Conservation (phyloP, 2,329 filamentous ascomycete genomes). For the Trichoderma sp. region DNA sequence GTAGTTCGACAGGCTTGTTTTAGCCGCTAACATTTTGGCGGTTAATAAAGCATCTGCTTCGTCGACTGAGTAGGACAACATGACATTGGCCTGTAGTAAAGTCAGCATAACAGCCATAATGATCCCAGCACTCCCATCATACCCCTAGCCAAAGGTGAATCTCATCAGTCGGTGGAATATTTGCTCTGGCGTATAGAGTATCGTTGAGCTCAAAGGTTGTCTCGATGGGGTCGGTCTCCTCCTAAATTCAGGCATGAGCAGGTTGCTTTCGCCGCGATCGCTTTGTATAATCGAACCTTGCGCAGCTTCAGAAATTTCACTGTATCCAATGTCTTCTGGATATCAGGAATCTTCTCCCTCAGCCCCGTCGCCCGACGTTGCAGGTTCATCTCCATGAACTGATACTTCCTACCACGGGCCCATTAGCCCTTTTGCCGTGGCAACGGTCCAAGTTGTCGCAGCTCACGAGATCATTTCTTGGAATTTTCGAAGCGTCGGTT, state of each 20-base stretch:
- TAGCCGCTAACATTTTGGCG: slow-evolving; percentile 74
- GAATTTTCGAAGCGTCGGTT: slow-evolving; percentile 76
- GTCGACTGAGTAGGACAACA: slow-evolving; percentile 88
- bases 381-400: slow-evolving; percentile 97
- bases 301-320: slow-evolving; percentile 79
- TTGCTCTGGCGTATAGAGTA: slow-evolving; percentile 86
- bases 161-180: slow-evolving; percentile 77
- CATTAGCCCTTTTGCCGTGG: slow-evolving; percentile 18
- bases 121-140: slow-evolving; percentile 23
- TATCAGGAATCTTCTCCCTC: slow-evolving; percentile 94
- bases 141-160: slow-evolving; percentile 97
- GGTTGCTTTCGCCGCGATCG: neutral
- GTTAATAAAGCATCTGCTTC: slow-evolving; percentile 79
- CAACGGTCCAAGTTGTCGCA: neutral
- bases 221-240: slow-evolving; percentile 68
- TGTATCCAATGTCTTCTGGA: slow-evolving; percentile 90
- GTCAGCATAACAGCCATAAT: slow-evolving; percentile 10
- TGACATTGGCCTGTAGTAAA: slow-evolving; percentile 75
- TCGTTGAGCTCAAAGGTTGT: slow-evolving; percentile 97
- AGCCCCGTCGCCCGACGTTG: slow-evolving; percentile 77
- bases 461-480: slow-evolving; percentile 90
- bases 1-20: slow-evolving; percentile 77
- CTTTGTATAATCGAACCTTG: slow-evolving; percentile 49
- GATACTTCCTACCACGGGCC: slow-evolving; percentile 73
- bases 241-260: slow-evolving; percentile 33